A percentile compares a stretch with the other conserved stretches of the same genome.
Conservation (phyloP, 768 basidiomycete species). For the Podaxis rugospora region DNA sequence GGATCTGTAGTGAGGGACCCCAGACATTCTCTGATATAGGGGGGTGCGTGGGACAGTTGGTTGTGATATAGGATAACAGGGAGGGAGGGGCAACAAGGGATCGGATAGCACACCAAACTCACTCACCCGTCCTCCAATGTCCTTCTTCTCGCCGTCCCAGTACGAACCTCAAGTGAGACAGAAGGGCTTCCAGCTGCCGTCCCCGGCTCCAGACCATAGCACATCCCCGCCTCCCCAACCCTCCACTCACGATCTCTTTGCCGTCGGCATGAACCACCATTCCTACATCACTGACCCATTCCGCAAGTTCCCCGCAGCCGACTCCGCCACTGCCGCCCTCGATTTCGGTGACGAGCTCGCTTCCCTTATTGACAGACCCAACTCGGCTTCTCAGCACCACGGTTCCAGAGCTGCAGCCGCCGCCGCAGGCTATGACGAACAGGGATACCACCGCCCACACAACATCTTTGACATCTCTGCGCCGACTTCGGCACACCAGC, state of each 20-base stretch:
- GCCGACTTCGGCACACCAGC: slow-evolving; percentile 25
- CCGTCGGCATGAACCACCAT: slow-evolving; percentile 29
- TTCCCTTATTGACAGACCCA: slow-evolving; percentile 37
- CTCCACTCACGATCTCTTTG: slow-evolving; percentile 33
- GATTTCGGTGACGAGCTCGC: slow-evolving; percentile 72
- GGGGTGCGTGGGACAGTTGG: slow-evolving; percentile 7
- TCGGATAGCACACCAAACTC: neutral
- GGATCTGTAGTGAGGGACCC: slow-evolving; percentile 1
- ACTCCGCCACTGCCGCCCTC: slow-evolving; percentile 25
- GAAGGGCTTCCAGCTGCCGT: slow-evolving; percentile 70
- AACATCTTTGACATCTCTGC: slow-evolving; percentile 64
- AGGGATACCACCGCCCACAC: slow-evolving; percentile 27
- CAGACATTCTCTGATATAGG: neutral
- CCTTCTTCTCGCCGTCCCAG: slow-evolving; percentile 33
- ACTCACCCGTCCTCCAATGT: slow-evolving; percentile 20
- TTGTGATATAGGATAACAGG: neutral
- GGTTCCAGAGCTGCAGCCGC: slow-evolving; percentile 6
- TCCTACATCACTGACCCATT: slow-evolving; percentile 50
- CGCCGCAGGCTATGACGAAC: slow-evolving; percentile 7
- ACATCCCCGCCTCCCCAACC: slow-evolving; percentile 21
- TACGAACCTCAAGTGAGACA: slow-evolving; percentile 63
- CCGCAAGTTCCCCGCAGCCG: slow-evolving; percentile 42
- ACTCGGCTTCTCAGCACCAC: slow-evolving; percentile 13
- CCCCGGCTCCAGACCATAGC: slow-evolving; percentile 29
- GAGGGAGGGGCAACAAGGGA: neutral